These are phyloP conservation scores for Diplodia mutila DNA, from an alignment of 2,329 filamentous ascomycete genomes.

Conservation along the genomic window DNA sequence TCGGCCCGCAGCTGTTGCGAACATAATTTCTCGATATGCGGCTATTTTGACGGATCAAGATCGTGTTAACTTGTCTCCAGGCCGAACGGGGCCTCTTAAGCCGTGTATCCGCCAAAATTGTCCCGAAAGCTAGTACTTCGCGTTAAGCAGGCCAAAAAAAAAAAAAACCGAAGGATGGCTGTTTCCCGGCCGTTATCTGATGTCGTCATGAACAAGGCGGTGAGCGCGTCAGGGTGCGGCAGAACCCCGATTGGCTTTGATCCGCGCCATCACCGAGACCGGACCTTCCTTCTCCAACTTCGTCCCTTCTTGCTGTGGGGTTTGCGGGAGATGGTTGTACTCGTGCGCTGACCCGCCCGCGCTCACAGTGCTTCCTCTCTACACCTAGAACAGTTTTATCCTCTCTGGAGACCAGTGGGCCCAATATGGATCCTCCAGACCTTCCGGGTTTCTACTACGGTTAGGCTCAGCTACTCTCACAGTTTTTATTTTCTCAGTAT, in stretches of 20 bases:
- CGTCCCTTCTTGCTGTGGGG: background rate
- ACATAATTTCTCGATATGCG: background rate
- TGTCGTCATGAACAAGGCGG: slow-evolving; percentile 15
- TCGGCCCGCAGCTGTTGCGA: background rate
- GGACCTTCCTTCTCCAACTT: slow-evolving; percentile 11
- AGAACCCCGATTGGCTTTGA: background rate
- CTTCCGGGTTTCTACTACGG: slow-evolving; percentile 56
- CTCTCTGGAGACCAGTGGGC: background rate
- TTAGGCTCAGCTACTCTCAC: slow-evolving; percentile 26
- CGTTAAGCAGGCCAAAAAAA: background rate
- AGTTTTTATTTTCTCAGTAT: background rate
- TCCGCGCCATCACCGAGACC: slow-evolving; percentile 23
- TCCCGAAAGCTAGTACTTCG: too few species aligned
- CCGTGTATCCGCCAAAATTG: background rate
- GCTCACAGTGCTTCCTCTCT: background rate
- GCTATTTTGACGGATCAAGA: background rate
- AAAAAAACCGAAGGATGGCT: too few species aligned
- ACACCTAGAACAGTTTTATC: background rate
- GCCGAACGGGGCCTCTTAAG: background rate
- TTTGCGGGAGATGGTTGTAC: background rate
- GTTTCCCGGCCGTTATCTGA: background rate
- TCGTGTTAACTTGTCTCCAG: background rate
- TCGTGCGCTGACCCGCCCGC: background rate
- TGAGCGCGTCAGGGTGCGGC: background rate
- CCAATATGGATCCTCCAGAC: slow-evolving; percentile 27